These are phyloP conservation scores for Dactylonectria estremocensis DNA, from an alignment of 2,329 filamentous ascomycete species.

Conservation along the genomic window DNA sequence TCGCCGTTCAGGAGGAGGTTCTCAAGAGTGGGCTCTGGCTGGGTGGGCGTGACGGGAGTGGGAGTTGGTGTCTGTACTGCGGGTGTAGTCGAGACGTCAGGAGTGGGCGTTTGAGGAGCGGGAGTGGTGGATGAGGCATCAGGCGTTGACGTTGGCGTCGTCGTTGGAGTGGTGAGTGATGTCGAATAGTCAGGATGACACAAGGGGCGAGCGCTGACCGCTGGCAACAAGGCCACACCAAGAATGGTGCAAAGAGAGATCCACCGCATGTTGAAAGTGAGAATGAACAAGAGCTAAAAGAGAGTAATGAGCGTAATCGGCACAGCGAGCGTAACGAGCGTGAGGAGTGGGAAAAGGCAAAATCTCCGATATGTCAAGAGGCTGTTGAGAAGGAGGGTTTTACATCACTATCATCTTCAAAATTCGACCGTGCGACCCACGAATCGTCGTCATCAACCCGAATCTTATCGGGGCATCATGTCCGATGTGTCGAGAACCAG, in stretches of 20 bases:
- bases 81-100: background rate
- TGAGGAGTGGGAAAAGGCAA: slow-evolving; percentile 8
- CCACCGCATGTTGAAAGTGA: slow-evolving; percentile 36
- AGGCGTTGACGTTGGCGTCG: background rate
- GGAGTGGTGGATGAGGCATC: slow-evolving; percentile 3
- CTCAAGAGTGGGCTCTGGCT: background rate
- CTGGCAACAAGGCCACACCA: slow-evolving; percentile 25
- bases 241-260: slow-evolving; percentile 30
- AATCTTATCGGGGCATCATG: background rate
- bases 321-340: background rate
- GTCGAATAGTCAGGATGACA: slow-evolving; percentile 24
- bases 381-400: background rate
- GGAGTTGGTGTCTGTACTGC: background rate
- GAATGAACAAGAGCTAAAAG: slow-evolving; percentile 23
- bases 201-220: slow-evolving; percentile 10
- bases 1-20: slow-evolving; percentile 12
- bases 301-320: background rate
- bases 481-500: background rate
- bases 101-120: background rate
- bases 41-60: background rate
- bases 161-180: background rate
- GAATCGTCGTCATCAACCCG: background rate
- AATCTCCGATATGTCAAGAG: background rate
- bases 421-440: background rate
- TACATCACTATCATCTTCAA: background rate